Evolutionary conservation across 2,329 filamentous ascomycete species (phyloP).

Genomic region (Fusarium liriodendri): DNA sequence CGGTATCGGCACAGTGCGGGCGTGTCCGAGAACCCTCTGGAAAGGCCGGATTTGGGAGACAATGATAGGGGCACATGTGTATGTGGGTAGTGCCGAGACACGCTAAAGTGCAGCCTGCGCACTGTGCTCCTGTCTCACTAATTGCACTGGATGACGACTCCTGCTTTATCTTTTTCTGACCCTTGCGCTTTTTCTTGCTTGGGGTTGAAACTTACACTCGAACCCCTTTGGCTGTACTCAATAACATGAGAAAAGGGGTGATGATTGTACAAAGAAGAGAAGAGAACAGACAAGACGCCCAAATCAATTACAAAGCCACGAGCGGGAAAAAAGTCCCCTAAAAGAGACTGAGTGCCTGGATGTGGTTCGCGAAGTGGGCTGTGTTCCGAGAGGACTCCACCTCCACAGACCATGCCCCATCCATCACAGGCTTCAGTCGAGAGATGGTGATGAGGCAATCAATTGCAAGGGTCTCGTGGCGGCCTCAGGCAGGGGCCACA

Average conservation of each 20-base stretch:
- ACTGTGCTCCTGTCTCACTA: conserved; percentile 21
- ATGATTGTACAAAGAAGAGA: not conserved
- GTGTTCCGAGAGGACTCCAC: conserved; percentile 28
- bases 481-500: conserved; percentile 27
- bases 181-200: not conserved
- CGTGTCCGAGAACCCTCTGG: not conserved
- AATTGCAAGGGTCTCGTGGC: conserved; percentile 30
- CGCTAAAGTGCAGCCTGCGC: conserved; percentile 3
- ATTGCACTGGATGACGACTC: conserved; percentile 1
- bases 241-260: not conserved
- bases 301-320: conserved; percentile 4
- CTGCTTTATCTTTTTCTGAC: not conserved
- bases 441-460: conserved; percentile 24
- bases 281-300: not conserved
- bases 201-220: not conserved
- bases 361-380: conserved; percentile 26
- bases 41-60: not conserved
- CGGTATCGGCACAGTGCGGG: conserved; percentile 28
- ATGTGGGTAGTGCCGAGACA: not conserved
- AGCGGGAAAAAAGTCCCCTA: conserved; percentile 4
- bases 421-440: conserved; percentile 30
- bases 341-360: not conserved
- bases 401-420: conserved; percentile 27
- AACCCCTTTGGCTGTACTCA: not conserved
- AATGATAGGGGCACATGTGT: not conserved